These are phyloP conservation scores for Zizania palustris DNA, from an alignment of 202 grass and related monocot species.

Conservation along the genomic window DNA sequence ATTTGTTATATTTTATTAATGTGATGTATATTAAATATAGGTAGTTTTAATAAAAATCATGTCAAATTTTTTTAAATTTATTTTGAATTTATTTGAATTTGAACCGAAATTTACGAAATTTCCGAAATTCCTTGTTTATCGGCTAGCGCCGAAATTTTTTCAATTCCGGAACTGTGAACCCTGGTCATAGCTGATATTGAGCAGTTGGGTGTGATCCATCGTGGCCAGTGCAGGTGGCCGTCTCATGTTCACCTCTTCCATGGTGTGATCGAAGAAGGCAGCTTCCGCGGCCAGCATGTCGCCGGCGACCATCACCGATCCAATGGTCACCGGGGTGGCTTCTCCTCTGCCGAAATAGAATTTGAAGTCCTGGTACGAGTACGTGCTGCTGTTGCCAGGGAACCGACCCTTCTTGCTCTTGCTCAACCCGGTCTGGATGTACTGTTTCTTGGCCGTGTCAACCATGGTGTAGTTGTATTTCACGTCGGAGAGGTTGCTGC, in stretches of 20 bases:
- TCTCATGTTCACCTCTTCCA: background rate
- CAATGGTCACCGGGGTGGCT: conserved; percentile 46
- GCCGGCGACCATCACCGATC: conserved; percentile 35
- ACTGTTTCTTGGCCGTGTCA: conserved; percentile 49
- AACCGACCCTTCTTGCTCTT: conserved; percentile 32
- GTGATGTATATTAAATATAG: no score
- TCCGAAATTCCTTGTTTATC: no score
- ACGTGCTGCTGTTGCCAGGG: conserved; percentile 29
- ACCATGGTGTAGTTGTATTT: conserved; percentile 61
- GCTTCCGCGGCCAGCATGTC: conserved; percentile 17
- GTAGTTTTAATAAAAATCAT: no score
- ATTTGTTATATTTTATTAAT: no score
- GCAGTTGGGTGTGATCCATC: conserved; percentile 11
- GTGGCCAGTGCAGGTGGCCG: background rate
- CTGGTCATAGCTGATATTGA: conserved; percentile 60
- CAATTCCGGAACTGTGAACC: no score
- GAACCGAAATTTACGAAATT: no score
- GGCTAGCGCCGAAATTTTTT: no score
- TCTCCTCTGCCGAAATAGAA: conserved; percentile 42
- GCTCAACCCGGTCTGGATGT: background rate
- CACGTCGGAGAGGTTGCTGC: conserved; percentile 20
- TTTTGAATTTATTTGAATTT: no score
- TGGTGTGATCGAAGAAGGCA: background rate
- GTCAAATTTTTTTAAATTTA: no score
- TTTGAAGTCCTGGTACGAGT: conserved; percentile 43